A percentile compares a stretch with the other conserved stretches of the same genome.
phyloP scores from a whole-genome alignment of 148 eudicot species.

The Silene uniflora region DNA sequence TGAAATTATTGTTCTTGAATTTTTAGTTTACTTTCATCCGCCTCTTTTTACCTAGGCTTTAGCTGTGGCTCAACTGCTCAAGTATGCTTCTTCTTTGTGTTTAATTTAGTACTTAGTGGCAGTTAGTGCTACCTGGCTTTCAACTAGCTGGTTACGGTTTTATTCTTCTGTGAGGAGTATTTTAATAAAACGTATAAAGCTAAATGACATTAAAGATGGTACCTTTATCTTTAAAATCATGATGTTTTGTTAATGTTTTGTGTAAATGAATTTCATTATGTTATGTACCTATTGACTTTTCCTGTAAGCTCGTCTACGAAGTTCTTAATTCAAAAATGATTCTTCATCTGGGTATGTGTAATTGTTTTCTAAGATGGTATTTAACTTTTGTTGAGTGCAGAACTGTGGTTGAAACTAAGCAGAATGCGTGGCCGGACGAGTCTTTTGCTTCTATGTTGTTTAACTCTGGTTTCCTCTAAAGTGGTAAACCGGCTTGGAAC shows the following conservation, averaged over 20 bases:
- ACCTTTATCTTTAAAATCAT: not conserved
- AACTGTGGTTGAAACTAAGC: constrained; percentile 5
- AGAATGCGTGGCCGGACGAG: constrained; percentile 27
- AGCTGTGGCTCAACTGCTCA: too few species aligned
- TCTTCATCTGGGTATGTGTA: not conserved
- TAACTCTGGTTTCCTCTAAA: constrained; percentile 27
- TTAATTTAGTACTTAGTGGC: too few species aligned
- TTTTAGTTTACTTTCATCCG: too few species aligned
- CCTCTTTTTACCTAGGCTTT: too few species aligned
- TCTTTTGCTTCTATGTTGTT: constrained; percentile 35
- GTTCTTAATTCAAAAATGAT: not conserved
- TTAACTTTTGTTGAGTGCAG: constrained; percentile 11
- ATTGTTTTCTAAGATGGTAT: not conserved
- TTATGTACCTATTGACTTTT: not conserved
- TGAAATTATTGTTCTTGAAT: not conserved
- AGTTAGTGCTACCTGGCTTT: too few species aligned
- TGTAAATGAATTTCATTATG: not conserved
- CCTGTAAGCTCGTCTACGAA: not conserved
- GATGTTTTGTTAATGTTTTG: not conserved
- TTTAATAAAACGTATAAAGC: not conserved
- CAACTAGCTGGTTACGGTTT: too few species aligned
- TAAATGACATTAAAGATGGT: not conserved
- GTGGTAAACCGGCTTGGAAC: constrained; percentile 42
- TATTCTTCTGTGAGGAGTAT: too few species aligned
- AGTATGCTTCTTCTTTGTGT: too few species aligned